Conservation (phyloP, 2,329 filamentous ascomycete species). For the Talaromyces sp. region DNA sequence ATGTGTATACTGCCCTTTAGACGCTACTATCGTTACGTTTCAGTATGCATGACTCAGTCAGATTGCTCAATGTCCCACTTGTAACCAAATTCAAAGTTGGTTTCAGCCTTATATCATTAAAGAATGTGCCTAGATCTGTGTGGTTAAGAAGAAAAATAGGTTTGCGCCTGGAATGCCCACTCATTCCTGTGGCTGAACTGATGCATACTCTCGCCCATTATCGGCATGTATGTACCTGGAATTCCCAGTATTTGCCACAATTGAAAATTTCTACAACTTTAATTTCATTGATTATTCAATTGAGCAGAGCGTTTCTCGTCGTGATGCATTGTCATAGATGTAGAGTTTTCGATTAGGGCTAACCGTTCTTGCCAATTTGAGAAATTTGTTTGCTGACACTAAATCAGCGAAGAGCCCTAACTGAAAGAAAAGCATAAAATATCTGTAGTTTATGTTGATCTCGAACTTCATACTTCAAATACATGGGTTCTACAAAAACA, state of each 20-base stretch:
- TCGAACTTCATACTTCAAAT: too few species aligned
- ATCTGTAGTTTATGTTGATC: too few species aligned
- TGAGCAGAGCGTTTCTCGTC: too few species aligned
- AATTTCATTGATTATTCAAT: too few species aligned
- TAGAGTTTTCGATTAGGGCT: constrained; percentile 4
- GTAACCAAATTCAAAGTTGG: not conserved
- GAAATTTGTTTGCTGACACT: not conserved
- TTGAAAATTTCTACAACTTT: too few species aligned
- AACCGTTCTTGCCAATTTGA: not conserved
- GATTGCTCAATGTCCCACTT: not conserved
- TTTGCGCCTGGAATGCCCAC: not conserved
- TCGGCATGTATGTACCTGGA: too few species aligned
- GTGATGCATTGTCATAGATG: not conserved
- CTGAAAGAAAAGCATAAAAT: too few species aligned
- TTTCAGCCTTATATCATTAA: not conserved
- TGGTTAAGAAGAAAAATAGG: not conserved
- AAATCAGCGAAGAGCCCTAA: not conserved
- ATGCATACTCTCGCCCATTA: not conserved
- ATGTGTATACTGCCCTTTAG: not conserved
- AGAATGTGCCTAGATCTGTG: not conserved
- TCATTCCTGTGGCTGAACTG: not conserved
- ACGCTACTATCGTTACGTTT: not conserved
- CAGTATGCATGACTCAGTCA: not conserved
- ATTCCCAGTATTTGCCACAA: not conserved
- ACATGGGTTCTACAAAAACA: not conserved